Base-by-base conservation (phyloP, 139 green algal genomes). In the Chlorella sp. region DNA sequence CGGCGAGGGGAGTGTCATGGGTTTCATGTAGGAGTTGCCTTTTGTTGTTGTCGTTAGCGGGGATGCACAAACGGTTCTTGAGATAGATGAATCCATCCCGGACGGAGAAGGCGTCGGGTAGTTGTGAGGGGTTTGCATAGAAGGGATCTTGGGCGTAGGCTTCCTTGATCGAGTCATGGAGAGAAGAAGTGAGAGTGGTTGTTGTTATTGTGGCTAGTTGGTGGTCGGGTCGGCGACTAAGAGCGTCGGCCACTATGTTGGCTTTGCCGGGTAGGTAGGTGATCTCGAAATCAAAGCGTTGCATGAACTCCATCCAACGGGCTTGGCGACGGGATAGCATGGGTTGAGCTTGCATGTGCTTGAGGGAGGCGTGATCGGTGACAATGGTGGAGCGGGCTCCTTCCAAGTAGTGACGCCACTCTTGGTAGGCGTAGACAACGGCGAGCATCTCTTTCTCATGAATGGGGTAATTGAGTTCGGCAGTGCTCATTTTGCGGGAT, bases 401-500 rank as follows among this genome's bases (percentile, higher is more conserved):
- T 17, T 80, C 51, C 0, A 89, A 48, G 35, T 87, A 89, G 40
- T 71, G 72, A 9, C 83, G 41, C 86, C 82, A 90, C n/a, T 81
- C 3, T 9, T 71, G 46, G 2, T 85, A 27, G 1, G 74, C 66
- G 12, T 77, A 25, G 4, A 86, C 60, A 23, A 90, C 68, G 23
- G 65, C 88, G 0, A 89, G 48, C 38, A 87, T 48, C n/a, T 91
- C 82, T 15, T 83, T 81, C 17, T 90, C 84, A n/a, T 38, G 55
- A 17, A 71, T 79, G 0, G 71, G 46, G 67, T 91, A 93, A 43
- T 84, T 84, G 2, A 17, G 31, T 58, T 91, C 74, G 35, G 84
- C 74, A 21, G 38, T 12, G 23, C 11, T 68, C 4, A 88, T 74
- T 50, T 83, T 86, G 0, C 27, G 19, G 7, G 62, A 84, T 0